Evolutionary conservation across 176 grass and related monocot species (phyloP).

Genomic region (Typha latifolia): DNA sequence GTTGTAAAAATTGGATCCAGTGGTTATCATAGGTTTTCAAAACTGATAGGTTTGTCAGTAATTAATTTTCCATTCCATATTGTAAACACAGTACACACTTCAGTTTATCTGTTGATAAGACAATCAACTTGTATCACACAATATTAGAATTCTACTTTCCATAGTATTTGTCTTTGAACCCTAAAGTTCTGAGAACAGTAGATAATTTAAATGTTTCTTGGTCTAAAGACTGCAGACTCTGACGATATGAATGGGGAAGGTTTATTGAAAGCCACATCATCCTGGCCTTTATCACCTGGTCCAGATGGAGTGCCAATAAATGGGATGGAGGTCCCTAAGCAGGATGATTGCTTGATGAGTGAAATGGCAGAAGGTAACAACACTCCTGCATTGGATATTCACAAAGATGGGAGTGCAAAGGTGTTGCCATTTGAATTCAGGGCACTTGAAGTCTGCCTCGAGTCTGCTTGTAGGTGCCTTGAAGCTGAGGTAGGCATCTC

Average conservation of each 20-base stretch:
- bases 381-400: conserved; percentile 25
- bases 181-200: background rate
- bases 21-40: no score
- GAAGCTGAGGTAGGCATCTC: conserved; percentile 65
- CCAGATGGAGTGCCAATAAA: conserved; percentile 27
- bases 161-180: background rate
- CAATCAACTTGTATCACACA: no score
- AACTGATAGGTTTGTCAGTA: no score
- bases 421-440: conserved; percentile 87
- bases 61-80: no score
- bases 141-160: no score
- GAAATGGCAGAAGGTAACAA: conserved; percentile 35
- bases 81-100: no score
- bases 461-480: conserved; percentile 83
- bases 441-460: conserved; percentile 92
- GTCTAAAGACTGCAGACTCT: background rate
- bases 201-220: background rate
- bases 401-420: conserved; percentile 56
- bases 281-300: conserved; percentile 29
- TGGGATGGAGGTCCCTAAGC: conserved; percentile 44
- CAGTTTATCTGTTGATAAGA: no score
- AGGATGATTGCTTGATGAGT: conserved; percentile 17
- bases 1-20: no score
- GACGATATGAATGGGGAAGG: background rate
- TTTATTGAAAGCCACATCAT: conserved; percentile 1